Evolutionary conservation across 305 asterid species (phyloP).

Genomic region (Solanum hybrid): DNA sequence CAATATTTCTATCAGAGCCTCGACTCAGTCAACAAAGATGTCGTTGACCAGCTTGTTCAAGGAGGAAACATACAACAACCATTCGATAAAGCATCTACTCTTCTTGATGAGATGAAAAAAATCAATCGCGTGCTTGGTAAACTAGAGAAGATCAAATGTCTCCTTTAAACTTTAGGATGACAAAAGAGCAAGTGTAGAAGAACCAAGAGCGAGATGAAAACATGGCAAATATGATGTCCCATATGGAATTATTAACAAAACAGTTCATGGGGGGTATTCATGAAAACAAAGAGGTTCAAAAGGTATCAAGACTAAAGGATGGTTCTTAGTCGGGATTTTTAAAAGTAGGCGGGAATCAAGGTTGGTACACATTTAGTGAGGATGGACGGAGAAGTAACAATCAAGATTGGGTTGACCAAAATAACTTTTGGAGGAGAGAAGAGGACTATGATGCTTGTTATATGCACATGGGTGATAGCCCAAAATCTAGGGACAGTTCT

Average conservation of each 20-base stretch:
- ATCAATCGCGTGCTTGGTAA: neutral
- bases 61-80: neutral
- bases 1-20: neutral
- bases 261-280: neutral
- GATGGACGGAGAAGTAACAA: neutral
- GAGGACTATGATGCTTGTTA: neutral
- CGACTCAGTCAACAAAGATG: neutral
- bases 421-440: neutral
- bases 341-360: neutral
- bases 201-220: neutral
- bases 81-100: neutral
- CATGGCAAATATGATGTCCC: neutral
- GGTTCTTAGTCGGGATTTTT: accelerated
- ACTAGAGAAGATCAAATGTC: neutral
- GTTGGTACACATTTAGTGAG: neutral
- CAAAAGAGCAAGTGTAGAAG: neutral
- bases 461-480: neutral
- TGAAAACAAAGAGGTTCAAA: neutral
- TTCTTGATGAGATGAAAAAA: neutral
- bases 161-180: neutral
- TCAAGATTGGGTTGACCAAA: neutral
- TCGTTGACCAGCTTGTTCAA: neutral
- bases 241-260: neutral
- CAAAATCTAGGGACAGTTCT: neutral
- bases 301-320: neutral